These are phyloP conservation scores for Rheum nobile DNA, from an alignment of 148 eudicot genomes.

Conservation along the genomic window DNA sequence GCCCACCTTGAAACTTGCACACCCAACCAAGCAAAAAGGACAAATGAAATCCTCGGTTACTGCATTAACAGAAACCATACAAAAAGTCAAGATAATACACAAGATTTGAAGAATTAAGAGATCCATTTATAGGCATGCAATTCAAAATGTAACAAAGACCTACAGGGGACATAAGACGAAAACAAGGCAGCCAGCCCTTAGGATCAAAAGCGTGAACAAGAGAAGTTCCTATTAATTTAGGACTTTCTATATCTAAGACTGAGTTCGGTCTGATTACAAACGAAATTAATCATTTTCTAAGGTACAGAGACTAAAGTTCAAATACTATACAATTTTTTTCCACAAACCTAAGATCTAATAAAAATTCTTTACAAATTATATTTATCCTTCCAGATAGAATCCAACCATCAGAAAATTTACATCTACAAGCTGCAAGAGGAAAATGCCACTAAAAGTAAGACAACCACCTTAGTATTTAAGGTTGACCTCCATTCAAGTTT, in stretches of 20 bases:
- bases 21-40: constrained; percentile 87
- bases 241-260: too few species aligned
- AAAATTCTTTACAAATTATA: background rate
- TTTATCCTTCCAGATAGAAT: background rate
- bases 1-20: constrained; percentile 76
- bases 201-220: too few species aligned
- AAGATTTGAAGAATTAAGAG: background rate
- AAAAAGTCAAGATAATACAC: background rate
- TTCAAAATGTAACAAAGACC: background rate
- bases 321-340: background rate
- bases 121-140: background rate
- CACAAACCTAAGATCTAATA: too few species aligned
- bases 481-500: background rate
- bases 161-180: too few species aligned
- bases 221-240: too few species aligned
- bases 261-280: background rate
- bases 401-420: background rate
- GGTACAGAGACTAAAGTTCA: background rate
- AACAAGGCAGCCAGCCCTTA: too few species aligned
- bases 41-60: constrained; percentile 91
- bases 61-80: constrained; percentile 19
- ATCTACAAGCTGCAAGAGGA: background rate
- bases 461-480: background rate
- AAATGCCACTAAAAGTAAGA: background rate
- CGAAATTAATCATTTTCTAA: background rate